phyloP scores from a whole-genome alignment of 345 rosid genomes.

The Eutrema japonicum region DNA sequence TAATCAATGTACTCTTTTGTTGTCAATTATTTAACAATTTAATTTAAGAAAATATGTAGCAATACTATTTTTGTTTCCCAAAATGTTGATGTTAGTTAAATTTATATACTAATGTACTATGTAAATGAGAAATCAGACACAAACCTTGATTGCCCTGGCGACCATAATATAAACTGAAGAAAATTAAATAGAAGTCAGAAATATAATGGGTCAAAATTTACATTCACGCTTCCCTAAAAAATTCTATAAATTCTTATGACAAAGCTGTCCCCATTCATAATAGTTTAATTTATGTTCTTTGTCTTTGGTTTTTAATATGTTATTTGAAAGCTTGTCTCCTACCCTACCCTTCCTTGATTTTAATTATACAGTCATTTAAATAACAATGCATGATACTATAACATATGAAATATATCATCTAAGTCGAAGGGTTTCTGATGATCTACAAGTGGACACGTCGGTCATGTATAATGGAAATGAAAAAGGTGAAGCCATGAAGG shows the following conservation, averaged over 20 bases:
- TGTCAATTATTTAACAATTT: neutral
- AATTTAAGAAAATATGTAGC: neutral
- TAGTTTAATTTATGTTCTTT: conserved; percentile 32
- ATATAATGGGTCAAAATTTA: conserved; percentile 29
- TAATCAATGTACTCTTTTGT: neutral
- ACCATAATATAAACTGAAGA: neutral
- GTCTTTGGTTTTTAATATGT: conserved; percentile 32
- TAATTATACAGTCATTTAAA: conserved; percentile 3
- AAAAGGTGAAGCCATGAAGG: neutral
- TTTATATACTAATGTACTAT: neutral
- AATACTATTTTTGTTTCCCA: neutral
- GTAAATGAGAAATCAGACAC: conserved; percentile 28
- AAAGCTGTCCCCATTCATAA: conserved; percentile 38
- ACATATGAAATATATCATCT: neutral
- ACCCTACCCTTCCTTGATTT: neutral
- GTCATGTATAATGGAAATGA: neutral
- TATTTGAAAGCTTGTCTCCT: conserved; percentile 43
- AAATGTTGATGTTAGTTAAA: conserved; percentile 6
- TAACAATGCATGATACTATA: neutral
- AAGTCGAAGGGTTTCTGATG: conserved; percentile 1
- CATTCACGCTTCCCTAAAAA: conserved; percentile 39
- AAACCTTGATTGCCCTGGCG: conserved; percentile 23
- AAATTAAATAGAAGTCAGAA: conserved; percentile 23
- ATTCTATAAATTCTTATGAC: conserved; percentile 42
- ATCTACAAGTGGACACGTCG: conserved; percentile 16